Conservation (phyloP, 495 filamentous ascomycete genomes). For the Sabuloglossum arenarium region DNA sequence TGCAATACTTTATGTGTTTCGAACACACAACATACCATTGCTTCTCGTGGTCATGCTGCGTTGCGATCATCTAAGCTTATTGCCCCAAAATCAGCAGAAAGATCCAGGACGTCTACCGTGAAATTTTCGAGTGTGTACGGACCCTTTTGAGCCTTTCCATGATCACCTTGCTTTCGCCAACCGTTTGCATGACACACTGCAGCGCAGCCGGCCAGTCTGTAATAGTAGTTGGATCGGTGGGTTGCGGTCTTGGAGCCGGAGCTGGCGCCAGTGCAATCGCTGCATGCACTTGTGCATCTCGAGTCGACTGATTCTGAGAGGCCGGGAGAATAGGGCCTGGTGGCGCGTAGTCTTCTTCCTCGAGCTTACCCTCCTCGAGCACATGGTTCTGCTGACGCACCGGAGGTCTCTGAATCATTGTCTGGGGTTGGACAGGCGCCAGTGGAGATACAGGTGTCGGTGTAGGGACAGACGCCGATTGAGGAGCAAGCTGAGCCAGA, state of each 20-base stretch:
- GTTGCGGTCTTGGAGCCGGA: neutral
- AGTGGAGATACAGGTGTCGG: slow-evolving; percentile 17
- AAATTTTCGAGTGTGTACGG: neutral
- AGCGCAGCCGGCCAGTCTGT: slow-evolving; percentile 7
- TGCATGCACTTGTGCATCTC: neutral
- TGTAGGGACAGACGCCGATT: slow-evolving; percentile 19
- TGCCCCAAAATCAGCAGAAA: neutral
- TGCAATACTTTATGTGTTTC: neutral
- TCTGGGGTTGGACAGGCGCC: neutral
- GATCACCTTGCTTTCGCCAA: neutral
- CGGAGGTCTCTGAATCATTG: neutral
- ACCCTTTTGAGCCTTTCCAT: slow-evolving; percentile 4
- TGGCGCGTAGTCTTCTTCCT: slow-evolving; percentile 14
- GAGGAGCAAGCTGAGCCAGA: neutral
- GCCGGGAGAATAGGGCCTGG: slow-evolving; percentile 7
- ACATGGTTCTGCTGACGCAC: neutral
- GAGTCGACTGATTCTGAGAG: neutral
- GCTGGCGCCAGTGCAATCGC: neutral
- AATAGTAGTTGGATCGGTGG: slow-evolving; percentile 3
- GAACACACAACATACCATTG: slow-evolving; percentile 4
- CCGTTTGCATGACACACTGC: slow-evolving; percentile 6
- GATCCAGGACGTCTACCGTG: neutral
- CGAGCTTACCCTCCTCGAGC: neutral
- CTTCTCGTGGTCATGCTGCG: slow-evolving; percentile 6
- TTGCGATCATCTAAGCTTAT: slow-evolving; percentile 3